Conservation (phyloP, 768 basidiomycete species). For the Neoboletus brunneissimus region DNA sequence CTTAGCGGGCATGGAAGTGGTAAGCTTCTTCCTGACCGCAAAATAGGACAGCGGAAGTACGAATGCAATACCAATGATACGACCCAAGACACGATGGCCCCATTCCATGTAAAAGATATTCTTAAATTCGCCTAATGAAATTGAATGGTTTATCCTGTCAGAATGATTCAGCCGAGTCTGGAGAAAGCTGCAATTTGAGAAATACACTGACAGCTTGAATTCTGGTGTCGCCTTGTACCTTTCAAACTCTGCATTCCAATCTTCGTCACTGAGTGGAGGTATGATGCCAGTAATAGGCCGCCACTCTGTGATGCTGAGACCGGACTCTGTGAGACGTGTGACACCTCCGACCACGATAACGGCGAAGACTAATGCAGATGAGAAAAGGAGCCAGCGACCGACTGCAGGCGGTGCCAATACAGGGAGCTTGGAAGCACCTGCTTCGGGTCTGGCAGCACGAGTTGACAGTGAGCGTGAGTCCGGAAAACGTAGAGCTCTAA, state of each 20-base stretch:
- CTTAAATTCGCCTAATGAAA: slow-evolving; percentile 89
- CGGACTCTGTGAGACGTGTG: slow-evolving; percentile 95
- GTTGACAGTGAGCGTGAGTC: slow-evolving; percentile 41
- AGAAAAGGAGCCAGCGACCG: slow-evolving; percentile 81
- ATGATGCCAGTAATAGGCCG: slow-evolving; percentile 84
- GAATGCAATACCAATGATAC: slow-evolving; percentile 80
- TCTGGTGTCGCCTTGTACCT: slow-evolving; percentile 96
- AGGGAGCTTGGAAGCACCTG: slow-evolving; percentile 39
- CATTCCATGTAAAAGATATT: slow-evolving; percentile 98
- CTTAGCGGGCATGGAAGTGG: slow-evolving; percentile 56
- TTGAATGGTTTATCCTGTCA: slow-evolving; percentile 81
- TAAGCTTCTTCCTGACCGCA: slow-evolving; percentile 63
- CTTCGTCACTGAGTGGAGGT: slow-evolving; percentile 70
- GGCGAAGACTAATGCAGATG: slow-evolving; percentile 82
- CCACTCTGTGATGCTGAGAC: slow-evolving; percentile 98
- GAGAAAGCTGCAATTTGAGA: background rate
- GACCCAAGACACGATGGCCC: slow-evolving; percentile 91
- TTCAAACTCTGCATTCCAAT: slow-evolving; percentile 87
- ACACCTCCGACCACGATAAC: slow-evolving; percentile 96
- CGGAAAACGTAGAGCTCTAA: slow-evolving; percentile 17
- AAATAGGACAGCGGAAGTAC: slow-evolving; percentile 85
- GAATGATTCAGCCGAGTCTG: background rate
- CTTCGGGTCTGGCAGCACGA: slow-evolving; percentile 20
- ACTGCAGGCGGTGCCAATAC: slow-evolving; percentile 67
- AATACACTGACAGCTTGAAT: slow-evolving; percentile 77